These are phyloP conservation scores for Acer yangbiense DNA, from an alignment of 345 rosid genomes.

Conservation along the genomic window DNA sequence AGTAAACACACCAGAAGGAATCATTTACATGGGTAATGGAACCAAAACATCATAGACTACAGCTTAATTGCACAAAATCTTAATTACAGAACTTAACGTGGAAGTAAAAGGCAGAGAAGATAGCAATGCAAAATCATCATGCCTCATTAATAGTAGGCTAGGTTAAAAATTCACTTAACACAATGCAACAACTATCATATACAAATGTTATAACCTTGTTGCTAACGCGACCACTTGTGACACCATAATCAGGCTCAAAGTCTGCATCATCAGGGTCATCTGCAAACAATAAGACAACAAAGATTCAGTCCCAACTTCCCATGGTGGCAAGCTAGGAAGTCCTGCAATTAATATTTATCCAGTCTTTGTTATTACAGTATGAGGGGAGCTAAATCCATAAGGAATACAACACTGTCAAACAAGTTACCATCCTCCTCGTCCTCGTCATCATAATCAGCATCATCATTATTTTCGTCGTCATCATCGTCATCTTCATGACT, in stretches of 20 bases:
- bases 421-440: constrained; percentile 84
- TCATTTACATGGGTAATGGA: neutral
- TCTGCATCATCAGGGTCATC: constrained; percentile 99
- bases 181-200: neutral
- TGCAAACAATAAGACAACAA: constrained; percentile 46
- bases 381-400: neutral
- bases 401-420: constrained; percentile 22
- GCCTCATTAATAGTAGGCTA: neutral
- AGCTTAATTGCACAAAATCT: neutral
- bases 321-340: constrained; percentile 3
- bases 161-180: neutral
- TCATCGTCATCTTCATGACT: constrained; percentile 40
- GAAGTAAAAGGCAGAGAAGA: neutral
- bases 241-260: constrained; percentile 82
- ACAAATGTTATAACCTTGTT: constrained; percentile 55
- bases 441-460: constrained; percentile 79
- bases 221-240: constrained; percentile 35
- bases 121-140: neutral
- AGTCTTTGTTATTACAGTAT: neutral
- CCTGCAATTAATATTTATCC: neutral
- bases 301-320: constrained; percentile 14
- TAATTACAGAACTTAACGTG: neutral
- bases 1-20: neutral
- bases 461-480: constrained; percentile 53
- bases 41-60: neutral